These are phyloP conservation scores for Aspergillus novoparasiticus DNA, from an alignment of 2,329 filamentous ascomycete genomes.

Conservation along the genomic window DNA sequence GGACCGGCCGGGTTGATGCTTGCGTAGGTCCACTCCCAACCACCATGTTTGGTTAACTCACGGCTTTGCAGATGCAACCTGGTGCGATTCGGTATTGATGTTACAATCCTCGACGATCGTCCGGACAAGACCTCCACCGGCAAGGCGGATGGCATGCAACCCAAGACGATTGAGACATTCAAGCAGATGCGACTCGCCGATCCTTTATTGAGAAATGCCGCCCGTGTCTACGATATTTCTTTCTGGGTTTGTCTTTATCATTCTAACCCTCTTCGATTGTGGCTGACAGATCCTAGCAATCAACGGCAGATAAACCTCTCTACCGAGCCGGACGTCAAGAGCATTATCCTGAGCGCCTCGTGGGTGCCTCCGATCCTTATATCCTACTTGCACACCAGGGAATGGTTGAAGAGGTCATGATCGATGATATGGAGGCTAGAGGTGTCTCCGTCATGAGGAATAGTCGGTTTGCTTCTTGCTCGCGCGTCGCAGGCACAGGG, in stretches of 20 bases:
- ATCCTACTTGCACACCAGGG: not conserved
- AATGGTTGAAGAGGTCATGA: not conserved
- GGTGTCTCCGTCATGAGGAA: not conserved
- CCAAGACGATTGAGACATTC: slow-evolving; percentile 77
- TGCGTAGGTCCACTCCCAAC: not conserved
- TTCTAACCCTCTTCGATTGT: rapidly evolving
- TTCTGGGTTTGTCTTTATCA: not conserved
- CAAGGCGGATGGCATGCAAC: slow-evolving; percentile 72
- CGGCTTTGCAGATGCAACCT: not conserved
- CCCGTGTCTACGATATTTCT: slow-evolving; percentile 36
- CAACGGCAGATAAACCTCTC: not conserved
- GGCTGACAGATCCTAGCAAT: not conserved
- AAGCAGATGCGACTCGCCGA: slow-evolving; percentile 74
- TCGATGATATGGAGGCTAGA: not conserved
- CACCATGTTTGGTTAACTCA: not conserved
- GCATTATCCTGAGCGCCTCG: not conserved
- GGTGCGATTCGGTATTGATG: slow-evolving; percentile 48
- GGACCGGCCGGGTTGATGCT: not conserved
- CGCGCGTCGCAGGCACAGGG: not conserved
- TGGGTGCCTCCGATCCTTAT: not conserved
- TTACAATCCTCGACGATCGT: slow-evolving; percentile 69
- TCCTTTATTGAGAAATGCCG: slow-evolving; percentile 65
- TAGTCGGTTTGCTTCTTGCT: not conserved
- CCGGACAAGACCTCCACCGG: slow-evolving; percentile 69
- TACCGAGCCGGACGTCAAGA: not conserved